Percentiles rank a stretch among this genome's conserved stretches.
phyloP scores from a whole-genome alignment of 139 green algal genomes.

The Micractinium conductrix region DNA sequence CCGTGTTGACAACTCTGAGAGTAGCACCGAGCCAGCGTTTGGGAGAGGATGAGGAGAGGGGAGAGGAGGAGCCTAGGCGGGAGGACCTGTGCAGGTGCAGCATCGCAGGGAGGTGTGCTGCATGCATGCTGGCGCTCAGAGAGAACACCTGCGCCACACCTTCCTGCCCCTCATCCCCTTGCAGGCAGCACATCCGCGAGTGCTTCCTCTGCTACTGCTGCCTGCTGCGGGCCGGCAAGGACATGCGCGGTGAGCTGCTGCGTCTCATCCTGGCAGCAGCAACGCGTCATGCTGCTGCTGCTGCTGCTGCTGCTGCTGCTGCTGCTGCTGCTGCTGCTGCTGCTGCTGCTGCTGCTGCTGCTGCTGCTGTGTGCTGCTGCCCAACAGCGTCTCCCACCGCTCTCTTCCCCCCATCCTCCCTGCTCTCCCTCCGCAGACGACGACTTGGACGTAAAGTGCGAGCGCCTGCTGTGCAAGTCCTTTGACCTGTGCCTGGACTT shows the following conservation, averaged over 20 bases:
- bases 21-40: no score
- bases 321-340: neutral
- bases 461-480: slow-evolving; percentile 19
- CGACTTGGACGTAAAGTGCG: slow-evolving; percentile 9
- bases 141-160: neutral
- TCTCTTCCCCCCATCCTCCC: neutral
- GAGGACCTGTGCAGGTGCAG: neutral
- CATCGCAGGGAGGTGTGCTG: no score
- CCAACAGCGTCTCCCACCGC: no score
- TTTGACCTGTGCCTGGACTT: slow-evolving; percentile 19
- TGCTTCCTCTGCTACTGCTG: slow-evolving; percentile 18
- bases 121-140: neutral
- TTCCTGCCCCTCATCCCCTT: neutral
- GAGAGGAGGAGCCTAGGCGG: no score
- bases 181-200: slow-evolving; percentile 26
- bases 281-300: neutral
- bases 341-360: neutral
- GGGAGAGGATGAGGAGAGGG: no score
- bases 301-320: neutral
- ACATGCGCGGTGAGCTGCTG: neutral
- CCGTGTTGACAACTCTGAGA: no score
- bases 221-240: neutral
- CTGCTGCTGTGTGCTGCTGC: no score
- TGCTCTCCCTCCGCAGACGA: neutral
- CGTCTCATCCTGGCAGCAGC: no score